A percentile compares a stretch with the other conserved stretches of the same genome.
Conservation (phyloP, 495 filamentous ascomycete species). For the Aspergillus avenaceus region DNA sequence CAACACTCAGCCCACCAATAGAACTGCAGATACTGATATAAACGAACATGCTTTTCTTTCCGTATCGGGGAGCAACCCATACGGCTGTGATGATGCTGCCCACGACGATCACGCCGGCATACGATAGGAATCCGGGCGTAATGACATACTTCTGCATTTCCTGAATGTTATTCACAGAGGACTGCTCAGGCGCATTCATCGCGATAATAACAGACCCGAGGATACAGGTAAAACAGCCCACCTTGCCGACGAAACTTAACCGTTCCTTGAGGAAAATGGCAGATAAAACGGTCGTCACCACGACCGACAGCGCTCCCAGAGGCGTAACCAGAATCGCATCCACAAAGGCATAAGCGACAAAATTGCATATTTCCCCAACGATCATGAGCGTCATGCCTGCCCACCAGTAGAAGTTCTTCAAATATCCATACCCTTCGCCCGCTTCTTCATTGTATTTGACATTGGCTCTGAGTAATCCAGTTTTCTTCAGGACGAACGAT, state of each 20-base stretch:
- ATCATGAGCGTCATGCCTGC: constrained; percentile 96
- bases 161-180: constrained; percentile 83
- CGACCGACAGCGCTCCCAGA: constrained; percentile 89
- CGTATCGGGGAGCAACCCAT: constrained; percentile 85
- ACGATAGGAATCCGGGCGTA: constrained; percentile 78
- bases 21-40: constrained; percentile 95
- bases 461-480: constrained; percentile 85
- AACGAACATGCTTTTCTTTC: constrained; percentile 95
- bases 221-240: constrained; percentile 93
- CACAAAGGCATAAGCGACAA: constrained; percentile 94
- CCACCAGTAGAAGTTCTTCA: constrained; percentile 98
- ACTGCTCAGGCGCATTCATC: constrained; percentile 84
- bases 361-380: constrained; percentile 94
- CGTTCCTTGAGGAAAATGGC: constrained; percentile 96
- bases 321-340: constrained; percentile 97
- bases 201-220: constrained; percentile 90
- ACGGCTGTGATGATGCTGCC: constrained; percentile 67
- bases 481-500: constrained; percentile 95
- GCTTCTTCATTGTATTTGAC: constrained; percentile 95
- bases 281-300: constrained; percentile 87
- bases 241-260: constrained; percentile 91
- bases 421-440: constrained; percentile 95
- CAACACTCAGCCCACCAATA: constrained; percentile 91
- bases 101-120: constrained; percentile 78
- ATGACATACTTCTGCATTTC: constrained; percentile 90